Evolutionary conservation across 208 protist genomes (phyloP).

Genomic region (Trypanosoma avium): DNA sequence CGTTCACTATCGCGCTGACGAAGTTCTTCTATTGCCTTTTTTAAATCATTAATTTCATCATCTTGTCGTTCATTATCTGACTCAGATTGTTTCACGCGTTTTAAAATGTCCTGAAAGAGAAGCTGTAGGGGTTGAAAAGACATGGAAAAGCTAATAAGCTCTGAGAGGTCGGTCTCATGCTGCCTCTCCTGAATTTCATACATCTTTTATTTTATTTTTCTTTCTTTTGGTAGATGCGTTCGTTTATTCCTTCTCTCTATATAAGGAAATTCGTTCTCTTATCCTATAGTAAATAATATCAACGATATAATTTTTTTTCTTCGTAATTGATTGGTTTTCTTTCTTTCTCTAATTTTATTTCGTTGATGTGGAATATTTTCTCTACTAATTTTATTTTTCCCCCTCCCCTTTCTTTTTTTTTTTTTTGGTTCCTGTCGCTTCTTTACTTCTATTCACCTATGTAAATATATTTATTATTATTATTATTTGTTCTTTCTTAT

Average conservation of each 20-base stretch:
- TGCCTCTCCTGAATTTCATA: slow-evolving; percentile 15
- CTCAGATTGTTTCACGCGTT: slow-evolving; percentile 53
- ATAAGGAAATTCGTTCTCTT: no score
- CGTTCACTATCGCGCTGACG: slow-evolving; percentile 27
- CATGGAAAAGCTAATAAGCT: slow-evolving; percentile 76
- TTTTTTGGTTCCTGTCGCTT: no score
- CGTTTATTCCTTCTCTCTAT: no score
- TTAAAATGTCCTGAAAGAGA: slow-evolving; percentile 59
- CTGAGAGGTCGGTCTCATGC: slow-evolving; percentile 68
- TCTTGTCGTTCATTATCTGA: slow-evolving; percentile 44
- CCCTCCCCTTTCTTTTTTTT: background rate
- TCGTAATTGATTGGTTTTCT: background rate
- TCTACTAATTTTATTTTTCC: background rate
- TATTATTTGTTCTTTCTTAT: background rate
- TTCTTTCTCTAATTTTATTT: slow-evolving; percentile 9
- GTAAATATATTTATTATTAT: no score
- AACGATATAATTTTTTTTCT: no score
- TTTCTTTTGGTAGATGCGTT: no score
- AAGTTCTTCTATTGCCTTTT: slow-evolving; percentile 32
- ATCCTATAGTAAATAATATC: no score
- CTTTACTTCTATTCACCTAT: no score
- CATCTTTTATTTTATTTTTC: background rate
- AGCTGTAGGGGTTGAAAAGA: slow-evolving; percentile 77
- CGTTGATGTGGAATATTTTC: background rate
- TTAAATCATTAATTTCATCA: slow-evolving; percentile 40